phyloP scores from a whole-genome alignment of 1,284 basidiomycete species.

The Takashimella tepidaria region DNA sequence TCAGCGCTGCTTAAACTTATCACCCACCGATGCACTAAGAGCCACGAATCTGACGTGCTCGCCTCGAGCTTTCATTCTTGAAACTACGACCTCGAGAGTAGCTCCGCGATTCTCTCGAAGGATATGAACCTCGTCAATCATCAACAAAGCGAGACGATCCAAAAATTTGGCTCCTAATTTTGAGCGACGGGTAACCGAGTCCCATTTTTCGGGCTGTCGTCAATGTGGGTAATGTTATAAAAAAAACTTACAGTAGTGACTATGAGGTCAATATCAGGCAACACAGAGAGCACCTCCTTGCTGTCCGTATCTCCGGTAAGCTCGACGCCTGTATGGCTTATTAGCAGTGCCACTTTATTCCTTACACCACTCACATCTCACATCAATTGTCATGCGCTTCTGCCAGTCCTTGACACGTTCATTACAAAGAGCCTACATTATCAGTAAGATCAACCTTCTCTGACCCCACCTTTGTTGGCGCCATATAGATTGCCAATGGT shows the following conservation, averaged over 20 bases:
- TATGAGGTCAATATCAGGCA: slow-evolving; percentile 65
- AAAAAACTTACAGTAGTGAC: slow-evolving; percentile 63
- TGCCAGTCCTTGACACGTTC: slow-evolving; percentile 83
- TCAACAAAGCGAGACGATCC: slow-evolving; percentile 54
- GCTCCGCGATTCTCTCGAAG: slow-evolving; percentile 84
- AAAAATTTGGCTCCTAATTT: slow-evolving; percentile 52
- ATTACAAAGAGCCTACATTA: slow-evolving; percentile 69
- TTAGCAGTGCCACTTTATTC: slow-evolving; percentile 3
- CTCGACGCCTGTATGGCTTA: slow-evolving; percentile 69
- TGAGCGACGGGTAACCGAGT: slow-evolving; percentile 70
- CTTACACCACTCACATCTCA: slow-evolving; percentile 58
- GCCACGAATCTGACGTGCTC: slow-evolving; percentile 71
- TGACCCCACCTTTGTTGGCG: slow-evolving; percentile 74
- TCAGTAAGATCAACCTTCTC: slow-evolving; percentile 2
- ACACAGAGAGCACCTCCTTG: slow-evolving; percentile 58
- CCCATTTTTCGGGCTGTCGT: slow-evolving; percentile 85
- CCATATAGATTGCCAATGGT: slow-evolving; percentile 74
- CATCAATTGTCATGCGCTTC: slow-evolving; percentile 66
- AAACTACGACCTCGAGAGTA: slow-evolving; percentile 85
- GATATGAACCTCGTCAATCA: slow-evolving; percentile 94
- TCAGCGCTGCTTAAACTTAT: not conserved
- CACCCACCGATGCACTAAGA: slow-evolving; percentile 76
- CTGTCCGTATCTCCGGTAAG: slow-evolving; percentile 83
- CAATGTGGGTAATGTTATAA: not conserved
- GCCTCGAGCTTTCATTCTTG: slow-evolving; percentile 71